Evolutionary conservation across 331 rosid species (phyloP).

Genomic region (Pyrus hybrid): DNA sequence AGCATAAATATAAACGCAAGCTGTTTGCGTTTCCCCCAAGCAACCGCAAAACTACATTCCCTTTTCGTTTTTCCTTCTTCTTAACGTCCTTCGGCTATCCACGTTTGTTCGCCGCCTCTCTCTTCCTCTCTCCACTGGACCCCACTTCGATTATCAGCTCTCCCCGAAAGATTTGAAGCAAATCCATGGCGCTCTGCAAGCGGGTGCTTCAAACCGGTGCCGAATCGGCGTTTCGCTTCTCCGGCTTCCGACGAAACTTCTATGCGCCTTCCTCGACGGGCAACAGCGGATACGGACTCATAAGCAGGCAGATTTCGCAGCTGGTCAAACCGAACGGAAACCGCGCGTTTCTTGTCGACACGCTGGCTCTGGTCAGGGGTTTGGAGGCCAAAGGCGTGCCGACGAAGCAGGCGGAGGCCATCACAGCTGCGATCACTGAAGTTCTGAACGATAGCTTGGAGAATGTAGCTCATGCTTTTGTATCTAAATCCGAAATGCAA

Average conservation of each 20-base stretch:
- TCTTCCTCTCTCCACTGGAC: background rate
- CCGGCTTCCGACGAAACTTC: background rate
- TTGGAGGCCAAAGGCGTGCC: slow-evolving; percentile 47
- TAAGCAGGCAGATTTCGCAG: slow-evolving; percentile 30
- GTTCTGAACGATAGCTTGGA: slow-evolving; percentile 45
- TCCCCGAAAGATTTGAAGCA: background rate
- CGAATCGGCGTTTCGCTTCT: background rate
- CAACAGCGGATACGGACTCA: background rate
- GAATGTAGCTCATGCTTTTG: slow-evolving; percentile 30
- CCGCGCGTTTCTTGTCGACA: slow-evolving; percentile 55
- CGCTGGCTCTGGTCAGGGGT: slow-evolving; percentile 45
- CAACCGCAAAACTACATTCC: background rate
- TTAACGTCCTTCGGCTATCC: too few relatives aligned
- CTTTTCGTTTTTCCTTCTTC: background rate
- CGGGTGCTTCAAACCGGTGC: slow-evolving; percentile 19
- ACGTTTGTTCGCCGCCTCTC: background rate
- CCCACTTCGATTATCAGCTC: background rate
- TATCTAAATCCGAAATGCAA: slow-evolving; percentile 37
- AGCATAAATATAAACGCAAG: background rate
- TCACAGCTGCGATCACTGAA: slow-evolving; percentile 34
- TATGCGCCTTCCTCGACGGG: background rate
- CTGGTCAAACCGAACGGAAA: slow-evolving; percentile 28
- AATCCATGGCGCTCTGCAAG: slow-evolving; percentile 28
- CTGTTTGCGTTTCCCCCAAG: background rate
- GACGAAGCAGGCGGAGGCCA: slow-evolving; percentile 50